These are phyloP conservation scores for Theobroma cacao DNA, from an alignment of 345 rosid species.

Conservation along the genomic window DNA sequence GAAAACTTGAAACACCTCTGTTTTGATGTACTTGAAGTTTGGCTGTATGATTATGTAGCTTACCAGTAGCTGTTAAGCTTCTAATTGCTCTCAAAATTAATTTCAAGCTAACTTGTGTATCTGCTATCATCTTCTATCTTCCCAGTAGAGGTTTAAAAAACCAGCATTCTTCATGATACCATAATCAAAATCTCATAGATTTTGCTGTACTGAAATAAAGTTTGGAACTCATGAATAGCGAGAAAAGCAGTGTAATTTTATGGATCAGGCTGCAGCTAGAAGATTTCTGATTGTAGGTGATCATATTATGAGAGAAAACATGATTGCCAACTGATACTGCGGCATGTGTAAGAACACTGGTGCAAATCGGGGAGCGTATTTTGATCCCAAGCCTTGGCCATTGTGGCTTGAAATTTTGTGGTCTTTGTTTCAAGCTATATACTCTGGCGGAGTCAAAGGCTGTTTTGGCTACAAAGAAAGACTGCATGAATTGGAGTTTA, in stretches of 20 bases:
- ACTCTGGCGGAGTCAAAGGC: not conserved
- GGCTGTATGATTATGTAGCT: no score
- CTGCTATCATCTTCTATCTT: no score
- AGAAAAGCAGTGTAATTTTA: not conserved
- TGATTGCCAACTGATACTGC: not conserved
- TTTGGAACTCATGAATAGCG: not conserved
- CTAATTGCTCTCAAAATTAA: no score
- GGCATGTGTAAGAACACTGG: not conserved
- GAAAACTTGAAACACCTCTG: no score
- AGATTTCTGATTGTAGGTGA: not conserved
- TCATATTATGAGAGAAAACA: not conserved
- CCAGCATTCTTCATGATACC: not conserved
- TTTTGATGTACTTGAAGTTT: no score
- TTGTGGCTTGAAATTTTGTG: not conserved
- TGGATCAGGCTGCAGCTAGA: not conserved
- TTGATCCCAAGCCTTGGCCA: no score
- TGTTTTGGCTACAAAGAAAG: not conserved
- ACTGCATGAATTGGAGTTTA: not conserved
- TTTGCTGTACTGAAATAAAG: not conserved
- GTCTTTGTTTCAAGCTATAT: no score
- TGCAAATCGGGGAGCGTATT: not conserved
- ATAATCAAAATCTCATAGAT: not conserved
- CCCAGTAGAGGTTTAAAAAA: not conserved
- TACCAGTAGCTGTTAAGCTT: no score
- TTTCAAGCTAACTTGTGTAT: no score